Conservation (phyloP, 1,284 basidiomycete genomes). For the Puccinia novopanici region DNA sequence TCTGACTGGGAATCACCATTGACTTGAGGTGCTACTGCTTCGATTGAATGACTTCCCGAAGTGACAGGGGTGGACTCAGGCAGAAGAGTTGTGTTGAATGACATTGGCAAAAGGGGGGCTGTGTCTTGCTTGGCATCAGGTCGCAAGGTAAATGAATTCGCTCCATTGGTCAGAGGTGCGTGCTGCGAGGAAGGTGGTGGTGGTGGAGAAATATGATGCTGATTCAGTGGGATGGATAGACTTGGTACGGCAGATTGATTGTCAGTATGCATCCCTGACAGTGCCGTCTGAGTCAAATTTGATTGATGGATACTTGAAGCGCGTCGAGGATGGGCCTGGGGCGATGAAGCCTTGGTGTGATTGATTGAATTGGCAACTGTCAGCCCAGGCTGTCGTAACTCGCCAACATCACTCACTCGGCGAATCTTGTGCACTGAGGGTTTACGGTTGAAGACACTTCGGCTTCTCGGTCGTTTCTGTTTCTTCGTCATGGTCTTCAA, state of each 20-base stretch:
- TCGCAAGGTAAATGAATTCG: not conserved
- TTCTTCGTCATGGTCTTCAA: not conserved
- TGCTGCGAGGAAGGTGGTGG: not conserved
- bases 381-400: constrained; percentile 10
- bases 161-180: not conserved
- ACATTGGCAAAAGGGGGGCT: not conserved
- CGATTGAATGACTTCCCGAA: not conserved
- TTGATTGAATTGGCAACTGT: not conserved
- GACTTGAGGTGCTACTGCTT: not conserved
- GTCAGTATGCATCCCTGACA: not conserved
- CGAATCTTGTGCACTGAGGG: constrained; percentile 29
- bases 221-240: not conserved
- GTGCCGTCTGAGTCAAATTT: not conserved
- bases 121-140: not conserved
- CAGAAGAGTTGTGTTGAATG: not conserved
- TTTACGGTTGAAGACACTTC: constrained; percentile 20
- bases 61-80: not conserved
- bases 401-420: constrained; percentile 44
- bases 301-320: not conserved
- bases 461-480: constrained; percentile 33
- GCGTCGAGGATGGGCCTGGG: not conserved
- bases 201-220: not conserved
- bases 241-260: not conserved
- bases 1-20: not conserved
- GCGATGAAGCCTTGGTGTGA: not conserved